Evolutionary conservation across 2,329 filamentous ascomycete genomes (phyloP).

Genomic region (Arthrocladium fulminans): DNA sequence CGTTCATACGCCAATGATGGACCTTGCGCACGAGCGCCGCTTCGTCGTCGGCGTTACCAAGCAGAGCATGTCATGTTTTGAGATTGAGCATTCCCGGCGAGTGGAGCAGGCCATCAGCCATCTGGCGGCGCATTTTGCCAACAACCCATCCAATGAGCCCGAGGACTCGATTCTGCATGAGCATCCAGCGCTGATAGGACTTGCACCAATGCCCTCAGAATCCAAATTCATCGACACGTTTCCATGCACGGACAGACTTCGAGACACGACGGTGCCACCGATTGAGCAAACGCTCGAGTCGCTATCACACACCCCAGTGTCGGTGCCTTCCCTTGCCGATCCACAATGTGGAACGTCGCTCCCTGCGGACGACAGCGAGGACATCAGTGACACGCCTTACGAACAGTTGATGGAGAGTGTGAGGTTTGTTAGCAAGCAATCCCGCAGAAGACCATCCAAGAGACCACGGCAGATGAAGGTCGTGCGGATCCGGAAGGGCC

Average conservation of each 20-base stretch:
- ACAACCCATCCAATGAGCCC: not conserved
- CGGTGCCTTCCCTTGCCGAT: not conserved
- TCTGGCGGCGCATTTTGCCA: not conserved
- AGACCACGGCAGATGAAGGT: not conserved
- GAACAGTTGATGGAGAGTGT: not conserved
- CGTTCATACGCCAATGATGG: constrained; percentile 16
- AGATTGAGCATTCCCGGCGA: constrained; percentile 8
- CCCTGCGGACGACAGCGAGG: not conserved
- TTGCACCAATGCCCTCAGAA: not conserved
- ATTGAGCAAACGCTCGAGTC: not conserved
- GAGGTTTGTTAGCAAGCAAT: not conserved
- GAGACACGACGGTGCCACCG: not conserved
- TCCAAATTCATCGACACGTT: not conserved
- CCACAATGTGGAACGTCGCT: not conserved
- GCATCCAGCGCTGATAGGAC: not conserved
- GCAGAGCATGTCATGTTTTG: constrained; percentile 11
- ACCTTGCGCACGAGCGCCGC: constrained; percentile 17
- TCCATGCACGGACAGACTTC: not conserved
- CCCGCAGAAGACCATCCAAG: not conserved
- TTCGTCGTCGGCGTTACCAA: constrained; percentile 17
- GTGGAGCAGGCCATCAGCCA: not conserved
- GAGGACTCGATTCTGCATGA: not conserved
- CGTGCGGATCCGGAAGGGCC: not conserved
- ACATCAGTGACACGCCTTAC: not conserved
- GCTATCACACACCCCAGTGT: not conserved